Base-by-base conservation (phyloP, 257 asterid genomes). In the Lithospermum erythrorhizon region DNA sequence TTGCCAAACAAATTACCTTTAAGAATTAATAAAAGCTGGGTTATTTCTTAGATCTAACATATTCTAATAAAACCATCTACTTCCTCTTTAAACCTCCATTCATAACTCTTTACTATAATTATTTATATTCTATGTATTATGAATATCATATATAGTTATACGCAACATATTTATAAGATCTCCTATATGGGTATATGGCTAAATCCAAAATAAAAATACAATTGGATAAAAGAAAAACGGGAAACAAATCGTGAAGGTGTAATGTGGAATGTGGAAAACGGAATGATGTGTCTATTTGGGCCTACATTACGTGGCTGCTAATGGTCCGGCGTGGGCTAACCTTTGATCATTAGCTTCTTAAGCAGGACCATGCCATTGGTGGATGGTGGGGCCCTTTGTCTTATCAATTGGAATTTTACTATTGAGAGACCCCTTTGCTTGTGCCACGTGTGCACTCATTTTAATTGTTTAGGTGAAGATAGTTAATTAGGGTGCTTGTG, bases 311-410 rank as follows among this genome's bases (percentile, higher is more conserved):
- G 78, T 69, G 81, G 78, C 68, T 68, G 73, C 73, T 65, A 60
- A 56, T 61, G 68, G 78, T 55, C 68, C 69, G 79, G 82, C 79
- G 75, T 77, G 79, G 73, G 72, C 73, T 61, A 61, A 54, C 41
- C 58, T 21, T 52, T 74, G 41, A 77, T 77, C 68, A 77, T 77
- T 67, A 68, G 73, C 45, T 66, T 66, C 78, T 29, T 58, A 57
- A 67, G 67, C 72, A 65, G 78, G 67, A 3, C 47, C 47, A 35
- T 13, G 72, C 66, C 54, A 63, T 53, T 47, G 67, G 71, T 70
- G 70, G 59, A 22, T 9, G 15, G 8, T 16, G 65, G 74, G 71
- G 3, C 63, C 78, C 72, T 29, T 56, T 7, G 21, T 1, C 19
- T 59, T 21, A 55, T 56, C 60, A 52, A 9, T 29, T 27, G 1